Evolutionary conservation across 805 yeast genomes (phyloP).

Genomic region (Cephaloascus fragrans): DNA sequence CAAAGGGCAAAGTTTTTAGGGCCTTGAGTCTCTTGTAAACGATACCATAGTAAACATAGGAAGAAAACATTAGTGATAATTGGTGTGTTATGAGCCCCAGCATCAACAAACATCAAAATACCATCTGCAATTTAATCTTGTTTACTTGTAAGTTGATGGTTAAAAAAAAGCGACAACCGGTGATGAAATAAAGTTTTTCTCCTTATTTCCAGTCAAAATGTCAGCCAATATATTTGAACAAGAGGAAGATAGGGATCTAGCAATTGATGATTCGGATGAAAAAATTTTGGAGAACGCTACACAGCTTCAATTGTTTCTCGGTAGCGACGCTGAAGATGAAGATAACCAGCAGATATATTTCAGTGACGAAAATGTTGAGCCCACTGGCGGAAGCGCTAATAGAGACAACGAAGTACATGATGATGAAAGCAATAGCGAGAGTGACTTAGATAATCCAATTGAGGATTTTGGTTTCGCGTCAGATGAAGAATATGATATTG

Average conservation of each 20-base stretch:
- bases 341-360: neutral
- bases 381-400: too few relatives aligned
- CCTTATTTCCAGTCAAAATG: too few relatives aligned
- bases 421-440: slow-evolving; percentile 9
- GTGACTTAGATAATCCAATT: slow-evolving; percentile 9
- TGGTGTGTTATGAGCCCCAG: too few relatives aligned
- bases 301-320: neutral
- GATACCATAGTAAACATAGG: too few relatives aligned
- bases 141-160: too few relatives aligned
- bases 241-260: neutral
- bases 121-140: too few relatives aligned
- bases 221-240: neutral
- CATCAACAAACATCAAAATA: too few relatives aligned
- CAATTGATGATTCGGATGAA: neutral
- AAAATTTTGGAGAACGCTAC: neutral
- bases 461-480: slow-evolving; percentile 11
- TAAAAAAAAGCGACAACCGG: too few relatives aligned
- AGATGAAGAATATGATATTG: slow-evolving; percentile 16
- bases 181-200: too few relatives aligned
- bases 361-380: neutral
- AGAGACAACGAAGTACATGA: neutral
- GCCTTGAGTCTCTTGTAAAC: too few relatives aligned
- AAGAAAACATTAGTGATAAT: too few relatives aligned
- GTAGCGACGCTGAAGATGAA: neutral
- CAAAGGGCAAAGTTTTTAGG: too few relatives aligned